Evolutionary conservation across 2,329 filamentous ascomycete genomes (phyloP).

Genomic region (Mollisia scopiformis): DNA sequence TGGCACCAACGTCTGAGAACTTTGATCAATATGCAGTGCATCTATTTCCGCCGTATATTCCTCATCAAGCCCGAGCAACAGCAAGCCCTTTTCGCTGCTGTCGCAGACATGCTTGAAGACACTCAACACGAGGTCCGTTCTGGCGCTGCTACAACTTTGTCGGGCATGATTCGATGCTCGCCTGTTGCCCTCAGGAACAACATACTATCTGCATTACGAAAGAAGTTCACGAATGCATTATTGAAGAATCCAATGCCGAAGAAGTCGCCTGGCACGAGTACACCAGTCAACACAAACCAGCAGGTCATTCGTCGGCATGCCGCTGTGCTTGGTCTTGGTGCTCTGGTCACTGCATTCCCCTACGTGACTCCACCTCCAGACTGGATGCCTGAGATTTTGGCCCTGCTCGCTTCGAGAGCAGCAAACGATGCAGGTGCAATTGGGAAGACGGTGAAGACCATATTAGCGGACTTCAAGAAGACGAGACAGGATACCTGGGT

Average conservation of each 20-base stretch:
- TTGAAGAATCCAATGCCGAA: conserved; percentile 86
- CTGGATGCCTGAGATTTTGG: conserved; percentile 94
- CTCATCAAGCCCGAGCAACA: conserved; percentile 76
- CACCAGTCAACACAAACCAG: conserved; percentile 70
- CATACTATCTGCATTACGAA: conserved; percentile 75
- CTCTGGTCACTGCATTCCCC: conserved; percentile 92
- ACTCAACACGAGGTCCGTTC: conserved; percentile 91
- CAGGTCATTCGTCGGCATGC: conserved; percentile 85
- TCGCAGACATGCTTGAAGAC: conserved; percentile 95
- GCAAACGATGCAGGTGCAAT: conserved; percentile 90
- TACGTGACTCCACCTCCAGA: conserved; percentile 89
- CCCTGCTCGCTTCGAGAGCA: conserved; percentile 80
- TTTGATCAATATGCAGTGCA: conserved; percentile 97
- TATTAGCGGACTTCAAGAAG: conserved; percentile 98
- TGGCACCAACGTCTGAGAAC: conserved; percentile 97
- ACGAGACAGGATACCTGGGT: conserved; percentile 98
- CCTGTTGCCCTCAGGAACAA: conserved; percentile 77
- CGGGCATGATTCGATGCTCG: conserved; percentile 97
- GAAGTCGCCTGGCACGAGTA: conserved; percentile 67
- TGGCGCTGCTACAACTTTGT: conserved; percentile 88
- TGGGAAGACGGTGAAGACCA: conserved; percentile 92
- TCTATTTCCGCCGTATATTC: conserved; percentile 97
- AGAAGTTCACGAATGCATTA: conserved; percentile 79
- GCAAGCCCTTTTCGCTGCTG: conserved; percentile 81
- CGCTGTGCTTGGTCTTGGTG: conserved; percentile 87